Conservation (phyloP, 2,329 filamentous ascomycete species). For the Verticillium tricorpus region DNA sequence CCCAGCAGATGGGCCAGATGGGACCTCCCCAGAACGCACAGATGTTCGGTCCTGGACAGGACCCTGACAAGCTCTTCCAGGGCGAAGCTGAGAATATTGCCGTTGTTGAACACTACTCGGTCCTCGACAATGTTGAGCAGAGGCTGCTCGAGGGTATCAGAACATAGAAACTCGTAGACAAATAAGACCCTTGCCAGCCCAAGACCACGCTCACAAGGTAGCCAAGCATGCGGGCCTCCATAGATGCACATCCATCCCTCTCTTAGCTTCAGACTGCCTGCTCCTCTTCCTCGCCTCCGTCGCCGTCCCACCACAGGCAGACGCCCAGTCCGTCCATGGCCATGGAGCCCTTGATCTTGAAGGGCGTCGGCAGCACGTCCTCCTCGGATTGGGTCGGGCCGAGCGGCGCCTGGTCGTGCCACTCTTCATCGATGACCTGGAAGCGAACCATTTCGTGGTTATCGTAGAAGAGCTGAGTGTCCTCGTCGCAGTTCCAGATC, state of each 20-base stretch:
- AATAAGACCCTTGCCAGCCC: not conserved
- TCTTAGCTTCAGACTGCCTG: slow-evolving; percentile 1
- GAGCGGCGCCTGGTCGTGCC: slow-evolving; percentile 80
- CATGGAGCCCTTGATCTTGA: slow-evolving; percentile 64
- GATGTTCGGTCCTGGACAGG: slow-evolving; percentile 87
- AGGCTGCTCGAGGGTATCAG: slow-evolving; percentile 61
- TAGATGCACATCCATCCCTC: not conserved
- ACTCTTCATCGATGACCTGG: slow-evolving; percentile 80
- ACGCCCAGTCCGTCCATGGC: slow-evolving; percentile 57
- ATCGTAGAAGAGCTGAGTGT: slow-evolving; percentile 74
- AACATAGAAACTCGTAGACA: slow-evolving; percentile 1
- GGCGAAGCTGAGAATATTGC: slow-evolving; percentile 93
- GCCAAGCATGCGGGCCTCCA: not conserved
- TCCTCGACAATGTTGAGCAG: slow-evolving; percentile 83
- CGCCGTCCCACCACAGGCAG: slow-evolving; percentile 58
- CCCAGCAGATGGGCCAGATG: slow-evolving; percentile 84
- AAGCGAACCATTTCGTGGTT: slow-evolving; percentile 85
- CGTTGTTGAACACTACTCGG: slow-evolving; percentile 89
- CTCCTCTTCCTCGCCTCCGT: slow-evolving; percentile 3
- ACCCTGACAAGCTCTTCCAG: slow-evolving; percentile 92
- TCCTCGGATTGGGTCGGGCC: slow-evolving; percentile 60
- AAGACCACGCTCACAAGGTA: not conserved
- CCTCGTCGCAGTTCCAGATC: slow-evolving; percentile 75
- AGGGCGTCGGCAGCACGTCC: slow-evolving; percentile 60
- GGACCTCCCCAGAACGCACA: slow-evolving; percentile 58